phyloP scores from a whole-genome alignment of 1,284 basidiomycete species.

The Rugosomyces carneus region DNA sequence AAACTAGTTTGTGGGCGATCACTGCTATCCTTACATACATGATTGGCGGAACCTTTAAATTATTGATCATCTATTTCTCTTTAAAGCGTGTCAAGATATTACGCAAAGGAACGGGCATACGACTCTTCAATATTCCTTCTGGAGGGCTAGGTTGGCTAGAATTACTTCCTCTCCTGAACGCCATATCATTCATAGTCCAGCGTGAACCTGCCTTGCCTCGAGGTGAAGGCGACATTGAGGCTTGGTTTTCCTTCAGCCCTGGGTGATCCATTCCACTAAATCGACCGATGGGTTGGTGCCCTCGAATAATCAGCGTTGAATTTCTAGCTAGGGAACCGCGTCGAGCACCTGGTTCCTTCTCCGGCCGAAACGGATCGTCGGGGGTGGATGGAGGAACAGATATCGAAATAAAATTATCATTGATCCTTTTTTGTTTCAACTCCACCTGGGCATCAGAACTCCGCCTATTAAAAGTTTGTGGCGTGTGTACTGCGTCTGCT shows the following conservation, averaged over 20 bases:
- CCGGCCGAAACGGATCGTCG: not conserved
- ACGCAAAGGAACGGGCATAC: constrained; percentile 39
- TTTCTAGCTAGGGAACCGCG: constrained; percentile 7
- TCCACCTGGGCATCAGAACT: constrained; percentile 1
- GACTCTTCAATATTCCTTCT: constrained; percentile 28
- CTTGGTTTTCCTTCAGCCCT: constrained; percentile 11
- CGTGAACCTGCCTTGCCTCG: constrained; percentile 16
- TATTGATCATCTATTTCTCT: constrained; percentile 17
- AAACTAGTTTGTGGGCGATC: not conserved
- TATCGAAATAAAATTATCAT: constrained; percentile 1
- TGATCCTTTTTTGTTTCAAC: not conserved
- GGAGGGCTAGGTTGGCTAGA: constrained; percentile 9
- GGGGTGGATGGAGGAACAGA: constrained; percentile 6
- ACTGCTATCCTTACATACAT: not conserved
- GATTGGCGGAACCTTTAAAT: too few species aligned
- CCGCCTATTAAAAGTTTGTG: not conserved
- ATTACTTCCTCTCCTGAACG: constrained; percentile 22
- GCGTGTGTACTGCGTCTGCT: not conserved
- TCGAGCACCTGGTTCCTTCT: not conserved
- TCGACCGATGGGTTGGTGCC: constrained; percentile 26
- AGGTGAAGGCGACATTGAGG: constrained; percentile 1
- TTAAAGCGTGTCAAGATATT: constrained; percentile 44
- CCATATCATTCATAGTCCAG: constrained; percentile 26
- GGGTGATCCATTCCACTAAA: constrained; percentile 21
- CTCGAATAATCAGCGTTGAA: constrained; percentile 15